These are phyloP conservation scores for Aspergillus sp. DNA, from an alignment of 2,329 filamentous ascomycete genomes.

Conservation along the genomic window DNA sequence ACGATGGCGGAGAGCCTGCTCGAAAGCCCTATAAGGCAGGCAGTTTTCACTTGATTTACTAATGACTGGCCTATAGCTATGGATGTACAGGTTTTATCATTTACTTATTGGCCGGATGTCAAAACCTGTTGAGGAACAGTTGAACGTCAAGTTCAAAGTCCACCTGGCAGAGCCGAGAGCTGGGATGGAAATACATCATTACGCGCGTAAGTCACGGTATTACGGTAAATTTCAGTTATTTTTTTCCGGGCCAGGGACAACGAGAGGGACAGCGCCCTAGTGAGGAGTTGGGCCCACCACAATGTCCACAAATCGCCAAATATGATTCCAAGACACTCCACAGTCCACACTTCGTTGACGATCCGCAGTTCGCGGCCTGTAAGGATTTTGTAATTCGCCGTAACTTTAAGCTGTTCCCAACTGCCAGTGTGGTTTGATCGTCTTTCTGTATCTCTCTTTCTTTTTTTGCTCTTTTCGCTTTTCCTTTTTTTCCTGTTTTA, in stretches of 20 bases:
- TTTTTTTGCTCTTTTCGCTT: conserved; percentile 4
- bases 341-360: conserved; percentile 28
- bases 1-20: neutral
- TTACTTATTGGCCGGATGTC: no score
- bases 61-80: neutral
- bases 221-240: neutral
- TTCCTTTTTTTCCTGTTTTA: conserved; percentile 13
- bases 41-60: neutral
- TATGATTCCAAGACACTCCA: conserved; percentile 28
- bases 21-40: neutral
- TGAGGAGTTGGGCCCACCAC: conserved; percentile 21
- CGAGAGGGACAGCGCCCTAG: conserved; percentile 22
- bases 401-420: conserved; percentile 25
- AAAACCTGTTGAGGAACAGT: no score
- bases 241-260: conserved; percentile 16
- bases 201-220: neutral
- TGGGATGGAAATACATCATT: neutral
- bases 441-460: conserved; percentile 19
- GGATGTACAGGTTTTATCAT: neutral
- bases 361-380: conserved; percentile 32
- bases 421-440: conserved; percentile 18
- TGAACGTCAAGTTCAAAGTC: no score
- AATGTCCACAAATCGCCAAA: conserved; percentile 25
- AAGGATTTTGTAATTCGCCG: conserved; percentile 32
- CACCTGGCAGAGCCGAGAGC: no score